Conservation (phyloP, 169 alveolate genomes). For the Plasmodium relictum region DNA sequence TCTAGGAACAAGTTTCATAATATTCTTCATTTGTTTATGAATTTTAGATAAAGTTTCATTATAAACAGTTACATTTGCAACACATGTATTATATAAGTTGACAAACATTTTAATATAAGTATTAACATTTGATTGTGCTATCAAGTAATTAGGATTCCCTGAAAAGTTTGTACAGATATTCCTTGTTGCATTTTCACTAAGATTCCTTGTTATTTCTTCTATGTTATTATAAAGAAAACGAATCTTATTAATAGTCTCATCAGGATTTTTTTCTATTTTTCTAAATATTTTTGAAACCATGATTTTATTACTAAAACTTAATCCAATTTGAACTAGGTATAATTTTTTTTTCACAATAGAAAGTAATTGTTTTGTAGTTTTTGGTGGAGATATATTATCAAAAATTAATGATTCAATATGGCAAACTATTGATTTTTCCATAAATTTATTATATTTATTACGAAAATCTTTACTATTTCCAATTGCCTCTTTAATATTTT, state of each 20-base stretch:
- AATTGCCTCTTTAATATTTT: neutral
- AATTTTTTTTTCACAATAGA: slow-evolving; percentile 21
- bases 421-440: slow-evolving; percentile 51
- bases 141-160: neutral
- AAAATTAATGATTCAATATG: slow-evolving; percentile 47
- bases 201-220: neutral
- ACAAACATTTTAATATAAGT: neutral
- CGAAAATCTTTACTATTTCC: slow-evolving; percentile 14
- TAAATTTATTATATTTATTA: slow-evolving; percentile 16
- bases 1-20: slow-evolving; percentile 45
- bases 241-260: slow-evolving; percentile 6
- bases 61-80: slow-evolving; percentile 39
- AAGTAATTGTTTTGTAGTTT: neutral
- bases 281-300: slow-evolving; percentile 14
- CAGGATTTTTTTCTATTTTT: slow-evolving; percentile 11
- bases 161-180: slow-evolving; percentile 3
- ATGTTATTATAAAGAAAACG: slow-evolving; percentile 18
- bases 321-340: slow-evolving; percentile 35
- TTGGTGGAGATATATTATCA: slow-evolving; percentile 29
- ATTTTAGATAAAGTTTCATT: slow-evolving; percentile 16
- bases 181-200: neutral
- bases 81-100: slow-evolving; percentile 31
- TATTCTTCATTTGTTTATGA: slow-evolving; percentile 22
- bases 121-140: neutral
- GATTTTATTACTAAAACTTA: slow-evolving; percentile 25